A percentile compares a stretch with the other conserved stretches of the same genome.
These are phyloP conservation scores for Kluyveromyces sp. DNA, from an alignment of 1,139 yeast genomes.

Conservation along the genomic window DNA sequence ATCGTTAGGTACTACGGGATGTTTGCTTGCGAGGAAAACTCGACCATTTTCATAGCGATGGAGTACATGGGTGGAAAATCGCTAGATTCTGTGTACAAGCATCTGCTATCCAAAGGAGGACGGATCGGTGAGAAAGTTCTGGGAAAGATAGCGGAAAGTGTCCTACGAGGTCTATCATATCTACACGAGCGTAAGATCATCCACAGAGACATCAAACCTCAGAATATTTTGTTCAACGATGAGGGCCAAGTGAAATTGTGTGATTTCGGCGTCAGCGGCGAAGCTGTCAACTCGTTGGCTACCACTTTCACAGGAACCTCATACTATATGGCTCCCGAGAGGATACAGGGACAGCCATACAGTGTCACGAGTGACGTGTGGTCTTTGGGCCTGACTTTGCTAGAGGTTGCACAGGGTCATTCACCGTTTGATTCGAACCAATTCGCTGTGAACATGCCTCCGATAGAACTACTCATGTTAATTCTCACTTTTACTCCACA, in stretches of 20 bases:
- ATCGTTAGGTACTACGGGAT: slow-evolving; percentile 93
- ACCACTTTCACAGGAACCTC: slow-evolving; percentile 96
- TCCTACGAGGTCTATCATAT: slow-evolving; percentile 75
- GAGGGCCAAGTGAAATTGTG: slow-evolving; percentile 83
- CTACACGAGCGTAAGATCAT: slow-evolving; percentile 81
- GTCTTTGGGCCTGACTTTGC: slow-evolving; percentile 85
- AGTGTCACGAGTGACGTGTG: slow-evolving; percentile 93
- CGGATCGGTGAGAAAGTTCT: slow-evolving; percentile 87
- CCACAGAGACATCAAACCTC: slow-evolving; percentile 92
- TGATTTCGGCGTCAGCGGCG: slow-evolving; percentile 98
- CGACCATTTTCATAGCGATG: slow-evolving; percentile 86
- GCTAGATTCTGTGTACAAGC: slow-evolving; percentile 81
- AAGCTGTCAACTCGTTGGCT: slow-evolving; percentile 88
- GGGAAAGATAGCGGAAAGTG: slow-evolving; percentile 83
- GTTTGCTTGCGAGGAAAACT: slow-evolving; percentile 66
- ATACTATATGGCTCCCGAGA: slow-evolving; percentile 96
- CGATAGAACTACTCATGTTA: slow-evolving; percentile 77
- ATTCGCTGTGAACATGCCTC: slow-evolving; percentile 44
- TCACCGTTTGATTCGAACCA: slow-evolving; percentile 56
- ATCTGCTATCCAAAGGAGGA: slow-evolving; percentile 57
- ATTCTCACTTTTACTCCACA: slow-evolving; percentile 79
- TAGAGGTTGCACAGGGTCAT: slow-evolving; percentile 86
- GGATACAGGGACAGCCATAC: slow-evolving; percentile 91
- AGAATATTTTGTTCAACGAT: slow-evolving; percentile 69
- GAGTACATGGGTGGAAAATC: slow-evolving; percentile 94